Conservation (phyloP, 129 eudicot genomes). For the Pseudognaphalium luteoalbum region DNA sequence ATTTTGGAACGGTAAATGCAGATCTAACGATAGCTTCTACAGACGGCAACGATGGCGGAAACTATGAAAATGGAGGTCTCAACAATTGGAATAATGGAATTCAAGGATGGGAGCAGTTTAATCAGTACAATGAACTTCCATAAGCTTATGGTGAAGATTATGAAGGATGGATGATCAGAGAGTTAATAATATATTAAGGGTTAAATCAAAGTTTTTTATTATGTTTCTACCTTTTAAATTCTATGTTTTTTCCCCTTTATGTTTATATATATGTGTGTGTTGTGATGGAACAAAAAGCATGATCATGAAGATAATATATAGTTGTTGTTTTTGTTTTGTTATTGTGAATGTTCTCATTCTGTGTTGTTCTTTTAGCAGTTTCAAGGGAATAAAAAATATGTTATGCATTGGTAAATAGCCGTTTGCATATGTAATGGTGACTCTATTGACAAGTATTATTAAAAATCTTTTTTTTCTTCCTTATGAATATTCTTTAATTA, state of each 20-base stretch:
- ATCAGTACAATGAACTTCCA: constrained; percentile 48
- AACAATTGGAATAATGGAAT: constrained; percentile 39
- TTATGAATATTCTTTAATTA: too few relatives aligned
- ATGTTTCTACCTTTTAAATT: constrained; percentile 11
- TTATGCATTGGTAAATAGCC: neutral
- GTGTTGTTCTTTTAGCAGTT: neutral
- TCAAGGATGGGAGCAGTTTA: constrained; percentile 56
- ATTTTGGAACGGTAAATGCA: constrained; percentile 38
- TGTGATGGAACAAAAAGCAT: neutral
- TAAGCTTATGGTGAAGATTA: constrained; percentile 24
- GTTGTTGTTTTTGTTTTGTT: constrained; percentile 2
- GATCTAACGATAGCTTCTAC: constrained; percentile 25
- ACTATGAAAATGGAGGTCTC: constrained; percentile 37
- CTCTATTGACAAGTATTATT: neutral
- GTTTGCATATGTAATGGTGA: neutral
- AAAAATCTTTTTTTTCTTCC: neutral
- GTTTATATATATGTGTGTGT: too few relatives aligned
- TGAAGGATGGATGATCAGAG: constrained; percentile 10
- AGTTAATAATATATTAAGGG: neutral
- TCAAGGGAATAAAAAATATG: neutral
- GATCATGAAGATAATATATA: constrained; percentile 1
- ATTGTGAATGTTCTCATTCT: constrained; percentile 12
- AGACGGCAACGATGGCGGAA: constrained; percentile 18
- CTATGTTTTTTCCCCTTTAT: neutral
- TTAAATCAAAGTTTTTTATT: neutral